These are phyloP conservation scores for Beauveria medogensis DNA, from an alignment of 2,329 filamentous ascomycete species.

Conservation along the genomic window DNA sequence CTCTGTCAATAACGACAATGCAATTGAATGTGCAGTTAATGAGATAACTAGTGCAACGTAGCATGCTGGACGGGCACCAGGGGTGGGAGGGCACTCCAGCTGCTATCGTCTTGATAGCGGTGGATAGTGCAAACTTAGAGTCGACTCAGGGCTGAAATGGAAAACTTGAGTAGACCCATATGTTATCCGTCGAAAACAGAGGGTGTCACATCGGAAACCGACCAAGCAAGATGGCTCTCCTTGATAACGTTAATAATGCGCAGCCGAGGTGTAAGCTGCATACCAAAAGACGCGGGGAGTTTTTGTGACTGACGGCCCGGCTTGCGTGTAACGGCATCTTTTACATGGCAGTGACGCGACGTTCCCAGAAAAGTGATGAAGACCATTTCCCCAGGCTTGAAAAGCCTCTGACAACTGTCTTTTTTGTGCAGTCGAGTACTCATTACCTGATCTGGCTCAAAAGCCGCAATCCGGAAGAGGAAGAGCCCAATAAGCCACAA, in stretches of 20 bases:
- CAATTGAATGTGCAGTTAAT: neutral
- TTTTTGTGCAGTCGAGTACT: neutral
- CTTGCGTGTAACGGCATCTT: neutral
- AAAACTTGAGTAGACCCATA: neutral
- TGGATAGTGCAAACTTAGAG: neutral
- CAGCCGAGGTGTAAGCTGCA: neutral
- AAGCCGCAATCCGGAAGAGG: neutral
- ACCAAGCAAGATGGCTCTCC: neutral
- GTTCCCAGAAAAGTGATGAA: neutral
- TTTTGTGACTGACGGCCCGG: neutral
- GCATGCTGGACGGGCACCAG: neutral
- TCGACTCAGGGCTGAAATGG: neutral
- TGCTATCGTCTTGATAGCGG: neutral
- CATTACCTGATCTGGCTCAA: constrained; percentile 6
- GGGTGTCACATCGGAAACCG: neutral
- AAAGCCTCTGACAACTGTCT: neutral
- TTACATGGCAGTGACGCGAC: neutral
- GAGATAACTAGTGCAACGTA: constrained; percentile 9
- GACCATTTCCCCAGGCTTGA: neutral
- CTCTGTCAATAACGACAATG: neutral
- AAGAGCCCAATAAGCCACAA: constrained; percentile 2
- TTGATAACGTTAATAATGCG: neutral
- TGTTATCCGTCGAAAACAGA: neutral
- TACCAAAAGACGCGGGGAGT: neutral
- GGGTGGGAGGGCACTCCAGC: neutral